phyloP scores from a whole-genome alignment of 139 green algal genomes.

The Diplosphaera chodatii region DNA sequence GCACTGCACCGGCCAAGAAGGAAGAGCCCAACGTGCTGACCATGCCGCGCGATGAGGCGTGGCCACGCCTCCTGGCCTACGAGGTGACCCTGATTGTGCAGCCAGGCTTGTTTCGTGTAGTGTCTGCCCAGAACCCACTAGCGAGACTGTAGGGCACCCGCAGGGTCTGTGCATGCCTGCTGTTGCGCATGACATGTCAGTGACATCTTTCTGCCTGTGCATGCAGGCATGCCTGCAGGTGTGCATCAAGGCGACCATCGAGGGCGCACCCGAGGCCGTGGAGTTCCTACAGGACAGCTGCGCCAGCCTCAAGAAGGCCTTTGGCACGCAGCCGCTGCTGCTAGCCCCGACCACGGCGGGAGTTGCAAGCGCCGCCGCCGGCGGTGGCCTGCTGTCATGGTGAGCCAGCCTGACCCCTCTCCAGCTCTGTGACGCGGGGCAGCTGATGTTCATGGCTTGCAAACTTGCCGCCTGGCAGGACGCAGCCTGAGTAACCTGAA shows the following conservation, averaged over 20 bases:
- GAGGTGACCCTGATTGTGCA: constrained; percentile 33
- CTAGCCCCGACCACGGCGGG: constrained; percentile 14
- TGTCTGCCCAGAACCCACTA: no score
- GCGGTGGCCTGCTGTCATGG: constrained; percentile 2
- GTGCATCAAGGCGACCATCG: constrained; percentile 26
- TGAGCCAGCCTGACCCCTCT: no score
- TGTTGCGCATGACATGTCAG: neutral
- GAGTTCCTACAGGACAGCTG: constrained; percentile 40
- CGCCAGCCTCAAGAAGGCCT: constrained; percentile 21
- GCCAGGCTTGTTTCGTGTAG: no score
- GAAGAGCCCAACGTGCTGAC: constrained; percentile 19
- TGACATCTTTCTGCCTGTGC: neutral
- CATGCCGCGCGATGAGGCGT: constrained; percentile 35
- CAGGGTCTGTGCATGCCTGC: neutral
- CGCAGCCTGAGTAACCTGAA: no score
- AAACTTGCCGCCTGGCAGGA: no score
- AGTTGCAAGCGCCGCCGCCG: neutral
- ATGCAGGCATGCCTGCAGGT: constrained; percentile 39
- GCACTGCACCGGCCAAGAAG: neutral
- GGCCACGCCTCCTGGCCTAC: constrained; percentile 45
- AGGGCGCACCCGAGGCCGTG: neutral
- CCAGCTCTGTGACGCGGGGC: no score
- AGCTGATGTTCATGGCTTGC: no score
- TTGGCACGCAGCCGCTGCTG: constrained; percentile 32
- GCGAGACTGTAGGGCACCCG: no score